phyloP scores from a whole-genome alignment of 164 flowering plant genomes.

The Buxus sempervirens region DNA sequence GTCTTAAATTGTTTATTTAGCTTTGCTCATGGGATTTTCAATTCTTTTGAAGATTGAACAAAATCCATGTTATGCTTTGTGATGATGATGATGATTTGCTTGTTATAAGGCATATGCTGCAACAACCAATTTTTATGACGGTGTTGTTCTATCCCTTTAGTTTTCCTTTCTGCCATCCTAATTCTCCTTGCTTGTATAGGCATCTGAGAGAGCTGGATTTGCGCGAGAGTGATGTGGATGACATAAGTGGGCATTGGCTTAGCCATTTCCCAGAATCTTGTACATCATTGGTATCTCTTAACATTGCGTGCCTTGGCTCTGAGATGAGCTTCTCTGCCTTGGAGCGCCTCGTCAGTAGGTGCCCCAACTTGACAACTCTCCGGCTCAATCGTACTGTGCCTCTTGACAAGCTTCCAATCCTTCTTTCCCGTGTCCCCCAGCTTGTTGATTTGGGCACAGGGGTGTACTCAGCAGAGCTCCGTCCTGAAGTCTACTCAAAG shows the following conservation, averaged over 20 bases:
- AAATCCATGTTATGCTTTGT: too few species aligned
- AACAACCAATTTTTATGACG: too few species aligned
- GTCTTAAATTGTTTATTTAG: too few species aligned
- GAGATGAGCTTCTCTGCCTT: constrained; percentile 73
- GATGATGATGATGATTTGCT: too few species aligned
- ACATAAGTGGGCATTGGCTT: constrained; percentile 80
- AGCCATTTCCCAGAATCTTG: constrained; percentile 69
- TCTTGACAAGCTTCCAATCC: constrained; percentile 61
- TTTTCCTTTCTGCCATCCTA: too few species aligned
- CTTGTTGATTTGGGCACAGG: constrained; percentile 87
- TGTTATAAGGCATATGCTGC: not conserved
- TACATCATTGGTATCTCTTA: constrained; percentile 77
- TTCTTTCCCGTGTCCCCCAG: constrained; percentile 68
- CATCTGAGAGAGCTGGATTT: constrained; percentile 73
- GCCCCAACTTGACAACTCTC: constrained; percentile 68
- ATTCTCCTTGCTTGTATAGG: constrained; percentile 34
- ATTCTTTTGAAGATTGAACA: too few species aligned
- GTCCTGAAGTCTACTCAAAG: constrained; percentile 52
- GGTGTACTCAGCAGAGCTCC: constrained; percentile 53
- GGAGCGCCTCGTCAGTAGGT: constrained; percentile 76
- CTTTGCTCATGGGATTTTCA: too few species aligned
- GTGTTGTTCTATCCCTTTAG: too few species aligned
- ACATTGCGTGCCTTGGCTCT: constrained; percentile 61
- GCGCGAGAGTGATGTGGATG: constrained; percentile 85
- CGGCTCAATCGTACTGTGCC: constrained; percentile 77